Percentiles rank a stretch among this genome's conserved stretches.
phyloP scores from a whole-genome alignment of 257 asterid genomes.

The Nicotiana obtusifolia region DNA sequence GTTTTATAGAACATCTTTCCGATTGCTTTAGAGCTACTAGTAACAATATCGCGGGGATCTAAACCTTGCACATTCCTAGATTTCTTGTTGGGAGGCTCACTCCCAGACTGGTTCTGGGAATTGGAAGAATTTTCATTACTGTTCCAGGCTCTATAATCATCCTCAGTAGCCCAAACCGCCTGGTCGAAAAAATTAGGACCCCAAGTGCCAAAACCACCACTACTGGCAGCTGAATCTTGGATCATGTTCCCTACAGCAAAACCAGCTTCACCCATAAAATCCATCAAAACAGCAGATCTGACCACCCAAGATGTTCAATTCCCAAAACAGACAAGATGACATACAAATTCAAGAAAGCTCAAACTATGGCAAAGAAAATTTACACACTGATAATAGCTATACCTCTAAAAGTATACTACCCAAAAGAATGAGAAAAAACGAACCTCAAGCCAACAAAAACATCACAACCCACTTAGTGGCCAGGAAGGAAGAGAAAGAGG shows the following conservation, averaged over 20 bases:
- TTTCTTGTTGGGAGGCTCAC: constrained; percentile 54
- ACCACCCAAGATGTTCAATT: constrained; percentile 3
- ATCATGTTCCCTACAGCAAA: neutral
- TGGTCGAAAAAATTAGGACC: constrained; percentile 40
- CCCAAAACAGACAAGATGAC: neutral
- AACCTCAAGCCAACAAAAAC: neutral
- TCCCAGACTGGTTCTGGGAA: constrained; percentile 40
- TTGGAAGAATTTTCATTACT: constrained; percentile 38
- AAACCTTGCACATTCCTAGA: constrained; percentile 42
- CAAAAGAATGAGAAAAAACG: neutral
- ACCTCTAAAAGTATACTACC: neutral
- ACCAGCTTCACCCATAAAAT: constrained; percentile 1
- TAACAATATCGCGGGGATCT: constrained; percentile 24
- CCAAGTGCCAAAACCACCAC: constrained; percentile 44
- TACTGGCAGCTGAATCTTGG: neutral
- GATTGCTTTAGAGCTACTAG: constrained; percentile 54
- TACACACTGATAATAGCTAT: neutral
- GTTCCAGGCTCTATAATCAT: constrained; percentile 54
- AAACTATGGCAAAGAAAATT: neutral
- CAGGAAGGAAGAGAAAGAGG: neutral
- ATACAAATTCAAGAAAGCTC: neutral
- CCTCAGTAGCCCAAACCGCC: constrained; percentile 74
- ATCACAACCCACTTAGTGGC: neutral
- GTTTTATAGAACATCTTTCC: constrained; percentile 79
- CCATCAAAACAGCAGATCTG: neutral